Conservation (phyloP, 2,329 filamentous ascomycete species). For the Xylariaceae sp. region DNA sequence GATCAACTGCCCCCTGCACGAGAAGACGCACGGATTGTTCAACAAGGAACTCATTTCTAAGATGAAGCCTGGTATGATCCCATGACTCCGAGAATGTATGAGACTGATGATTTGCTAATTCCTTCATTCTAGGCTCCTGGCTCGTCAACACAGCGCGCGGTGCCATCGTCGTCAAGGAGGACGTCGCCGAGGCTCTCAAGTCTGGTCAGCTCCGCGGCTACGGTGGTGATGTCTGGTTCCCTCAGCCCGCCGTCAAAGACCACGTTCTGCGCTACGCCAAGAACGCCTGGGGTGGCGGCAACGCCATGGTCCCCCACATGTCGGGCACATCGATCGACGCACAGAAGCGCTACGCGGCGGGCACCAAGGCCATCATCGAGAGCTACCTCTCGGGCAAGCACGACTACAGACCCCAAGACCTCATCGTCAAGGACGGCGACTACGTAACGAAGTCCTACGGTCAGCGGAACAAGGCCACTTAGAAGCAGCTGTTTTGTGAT, state of each 20-base stretch:
- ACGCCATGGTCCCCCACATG: slow-evolving; percentile 99
- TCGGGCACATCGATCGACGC: slow-evolving; percentile 98
- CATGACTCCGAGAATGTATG: no score
- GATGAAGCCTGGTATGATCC: slow-evolving; percentile 83
- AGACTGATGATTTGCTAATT: slow-evolving; percentile 2
- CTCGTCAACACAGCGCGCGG: slow-evolving; percentile 98
- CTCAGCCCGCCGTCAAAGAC: slow-evolving; percentile 89
- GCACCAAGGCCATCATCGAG: slow-evolving; percentile 83
- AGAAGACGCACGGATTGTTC: slow-evolving; percentile 94
- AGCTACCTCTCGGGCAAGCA: slow-evolving; percentile 83
- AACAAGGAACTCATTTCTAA: slow-evolving; percentile 98
- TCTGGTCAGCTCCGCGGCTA: slow-evolving; percentile 86
- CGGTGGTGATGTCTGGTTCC: slow-evolving; percentile 92
- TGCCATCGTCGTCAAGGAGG: slow-evolving; percentile 98
- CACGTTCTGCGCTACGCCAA: slow-evolving; percentile 88
- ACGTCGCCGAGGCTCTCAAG: slow-evolving; percentile 90
- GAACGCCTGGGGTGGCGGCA: slow-evolving; percentile 93
- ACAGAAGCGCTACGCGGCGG: slow-evolving; percentile 84
- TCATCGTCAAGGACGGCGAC: slow-evolving; percentile 85
- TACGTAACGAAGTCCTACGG: slow-evolving; percentile 95
- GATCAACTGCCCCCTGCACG: slow-evolving; percentile 98
- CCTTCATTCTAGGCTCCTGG: slow-evolving; percentile 63
- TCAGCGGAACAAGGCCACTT: slow-evolving; percentile 51
- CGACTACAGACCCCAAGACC: slow-evolving; percentile 84
- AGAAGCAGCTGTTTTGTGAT: no score